Base-by-base conservation (phyloP, 352 stramenopile genomes). In the Pythium apleroticum region DNA sequence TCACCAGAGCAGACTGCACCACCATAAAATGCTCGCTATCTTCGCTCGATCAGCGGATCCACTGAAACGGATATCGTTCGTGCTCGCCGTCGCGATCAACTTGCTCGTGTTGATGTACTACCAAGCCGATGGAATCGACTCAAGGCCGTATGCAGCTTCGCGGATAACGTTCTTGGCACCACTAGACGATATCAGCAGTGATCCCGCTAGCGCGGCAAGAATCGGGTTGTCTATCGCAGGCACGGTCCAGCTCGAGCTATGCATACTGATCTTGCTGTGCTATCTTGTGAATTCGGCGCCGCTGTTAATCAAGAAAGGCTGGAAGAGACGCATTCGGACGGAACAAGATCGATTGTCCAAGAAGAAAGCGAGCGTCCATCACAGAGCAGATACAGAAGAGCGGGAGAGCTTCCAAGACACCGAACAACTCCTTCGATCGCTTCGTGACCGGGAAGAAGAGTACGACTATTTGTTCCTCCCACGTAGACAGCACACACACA, bases 261-360 rank as follows among this genome's bases (percentile, higher is more conserved):
- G 80, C 27, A 66, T 37, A 10, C 55, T 79, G 30, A 75, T 87
- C 12, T 28, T 92, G 25, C n/a, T 79, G 3, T 86, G 79, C 52
- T 88, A 90, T 53, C 63, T 86, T 52, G 68, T 86, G 35, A 92
- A 92, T 52, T 86, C 78, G 15, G 83, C 81, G 2, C 83, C 83
- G 9, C 53, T 90, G 22, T 39, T 89, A 7, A 81, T 92, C 22
- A 88, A 89, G 60, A 86, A 89, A 60, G 78, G 79, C 3, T 87
- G 81, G 77, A 90, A 88, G 56, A 76, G 77, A 2, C 78, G 78
- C 25, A 80, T 80, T 58, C 73, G 77, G 15, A 55, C 60, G 4
- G 65, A 87, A 24, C 67, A 80, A 65, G 65, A 72, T 11, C 69
- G 66, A 20, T 55, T 63, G 24, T 87, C 78, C 7, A 86, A 89